Evolutionary conservation across 768 basidiomycete species (phyloP).

Genomic region (Gymnopilus dilepis): DNA sequence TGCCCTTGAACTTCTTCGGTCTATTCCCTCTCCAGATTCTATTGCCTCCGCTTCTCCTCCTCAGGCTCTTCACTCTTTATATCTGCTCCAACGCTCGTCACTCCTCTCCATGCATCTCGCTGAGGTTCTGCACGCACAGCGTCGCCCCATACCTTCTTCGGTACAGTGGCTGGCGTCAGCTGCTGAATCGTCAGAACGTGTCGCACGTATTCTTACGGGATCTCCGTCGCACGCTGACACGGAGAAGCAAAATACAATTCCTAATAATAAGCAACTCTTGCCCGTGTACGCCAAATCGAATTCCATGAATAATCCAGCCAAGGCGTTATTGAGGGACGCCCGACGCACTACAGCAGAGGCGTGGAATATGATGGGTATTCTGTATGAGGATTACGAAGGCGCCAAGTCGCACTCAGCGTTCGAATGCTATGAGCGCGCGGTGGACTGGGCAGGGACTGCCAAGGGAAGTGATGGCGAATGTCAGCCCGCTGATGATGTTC

Average conservation of each 20-base stretch:
- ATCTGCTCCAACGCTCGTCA: slow-evolving; percentile 75
- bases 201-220: slow-evolving; percentile 59
- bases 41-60: slow-evolving; percentile 53
- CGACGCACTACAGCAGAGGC: slow-evolving; percentile 74
- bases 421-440: slow-evolving; percentile 70
- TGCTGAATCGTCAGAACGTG: slow-evolving; percentile 70
- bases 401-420: slow-evolving; percentile 48
- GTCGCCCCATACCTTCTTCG: slow-evolving; percentile 45
- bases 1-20: slow-evolving; percentile 58
- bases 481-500: slow-evolving; percentile 54
- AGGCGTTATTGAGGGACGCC: slow-evolving; percentile 67
- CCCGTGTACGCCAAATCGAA: slow-evolving; percentile 50
- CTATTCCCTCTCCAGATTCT: slow-evolving; percentile 52
- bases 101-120: slow-evolving; percentile 75
- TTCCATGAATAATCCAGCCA: slow-evolving; percentile 60
- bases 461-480: slow-evolving; percentile 39
- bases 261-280: slow-evolving; percentile 41
- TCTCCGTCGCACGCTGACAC: slow-evolving; percentile 42
- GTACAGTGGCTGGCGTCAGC: slow-evolving; percentile 64
- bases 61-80: slow-evolving; percentile 66
- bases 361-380: slow-evolving; percentile 74
- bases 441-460: slow-evolving; percentile 66
- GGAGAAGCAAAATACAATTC: slow-evolving; percentile 18
- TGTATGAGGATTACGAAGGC: slow-evolving; percentile 53
- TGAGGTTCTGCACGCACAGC: slow-evolving; percentile 66